Conservation (phyloP, 176 grass and related monocot genomes). For the Melocanna baccifera region DNA sequence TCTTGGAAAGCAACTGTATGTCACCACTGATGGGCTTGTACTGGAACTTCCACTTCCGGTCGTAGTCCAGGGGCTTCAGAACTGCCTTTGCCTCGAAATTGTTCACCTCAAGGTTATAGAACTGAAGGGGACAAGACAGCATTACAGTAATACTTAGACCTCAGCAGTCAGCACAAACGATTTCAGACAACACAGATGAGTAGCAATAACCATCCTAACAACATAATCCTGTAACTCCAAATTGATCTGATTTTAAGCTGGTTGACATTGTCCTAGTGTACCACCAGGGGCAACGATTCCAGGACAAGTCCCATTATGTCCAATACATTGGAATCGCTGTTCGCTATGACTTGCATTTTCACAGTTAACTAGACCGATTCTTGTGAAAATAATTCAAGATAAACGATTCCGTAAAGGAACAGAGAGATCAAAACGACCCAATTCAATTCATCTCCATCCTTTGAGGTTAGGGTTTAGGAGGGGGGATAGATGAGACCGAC, state of each 20-base stretch:
- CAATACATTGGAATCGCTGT: not conserved
- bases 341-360: not conserved
- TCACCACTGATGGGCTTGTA: constrained; percentile 79
- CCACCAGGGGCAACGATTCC: not conserved
- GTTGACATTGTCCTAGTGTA: not conserved
- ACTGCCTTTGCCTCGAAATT: constrained; percentile 85
- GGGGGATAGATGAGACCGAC: constrained; percentile 35
- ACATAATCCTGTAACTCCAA: not conserved
- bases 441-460: not conserved
- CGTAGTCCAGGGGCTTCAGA: constrained; percentile 64
- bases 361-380: not conserved
- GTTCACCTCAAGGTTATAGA: constrained; percentile 79
- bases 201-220: not conserved
- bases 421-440: not conserved
- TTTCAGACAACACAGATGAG: not conserved
- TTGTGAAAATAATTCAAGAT: not conserved
- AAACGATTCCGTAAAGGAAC: not conserved
- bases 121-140: constrained; percentile 43
- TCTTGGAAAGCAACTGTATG: constrained; percentile 85
- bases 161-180: not conserved
- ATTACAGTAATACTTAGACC: not conserved
- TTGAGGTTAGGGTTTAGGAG: not conserved
- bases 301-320: not conserved
- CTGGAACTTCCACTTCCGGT: constrained; percentile 72
- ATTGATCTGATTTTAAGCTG: not conserved